Evolutionary conservation across 2,329 filamentous ascomycete species (phyloP).

Genomic region (Fusarium virguliforme): DNA sequence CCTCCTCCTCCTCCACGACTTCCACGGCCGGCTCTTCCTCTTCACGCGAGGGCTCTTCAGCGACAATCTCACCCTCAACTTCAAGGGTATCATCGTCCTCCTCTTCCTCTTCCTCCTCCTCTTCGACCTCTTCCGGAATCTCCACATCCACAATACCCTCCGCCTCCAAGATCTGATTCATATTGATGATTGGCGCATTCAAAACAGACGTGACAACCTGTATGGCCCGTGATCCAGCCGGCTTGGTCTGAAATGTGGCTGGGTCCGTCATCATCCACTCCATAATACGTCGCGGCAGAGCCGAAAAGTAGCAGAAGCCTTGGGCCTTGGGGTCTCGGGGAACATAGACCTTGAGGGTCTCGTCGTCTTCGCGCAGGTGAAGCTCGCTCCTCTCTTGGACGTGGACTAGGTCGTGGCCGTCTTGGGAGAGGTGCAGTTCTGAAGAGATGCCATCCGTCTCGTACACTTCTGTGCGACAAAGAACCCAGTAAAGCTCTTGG

Average conservation of each 20-base stretch:
- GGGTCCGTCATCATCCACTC: conserved; percentile 57
- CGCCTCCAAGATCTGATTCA: conserved; percentile 38
- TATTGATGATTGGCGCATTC: conserved; percentile 38
- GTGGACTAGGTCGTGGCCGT: conserved; percentile 39
- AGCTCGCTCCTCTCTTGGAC: conserved; percentile 43
- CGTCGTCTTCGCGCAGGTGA: conserved; percentile 52
- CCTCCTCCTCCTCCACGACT: background rate
- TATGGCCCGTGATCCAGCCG: conserved; percentile 13
- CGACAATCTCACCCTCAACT: background rate
- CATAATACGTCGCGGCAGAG: conserved; percentile 51
- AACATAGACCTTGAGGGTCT: conserved; percentile 52
- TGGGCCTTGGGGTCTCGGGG: conserved; percentile 51
- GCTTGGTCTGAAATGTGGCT: conserved; percentile 18
- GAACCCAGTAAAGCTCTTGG: conserved; percentile 31
- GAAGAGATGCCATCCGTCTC: conserved; percentile 55
- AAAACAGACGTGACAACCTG: conserved; percentile 35
- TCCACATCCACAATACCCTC: conserved; percentile 43
- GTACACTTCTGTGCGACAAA: conserved; percentile 41
- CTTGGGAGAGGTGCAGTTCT: conserved; percentile 50
- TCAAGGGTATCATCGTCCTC: background rate
- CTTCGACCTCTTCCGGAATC: conserved; percentile 9
- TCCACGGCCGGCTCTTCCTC: background rate
- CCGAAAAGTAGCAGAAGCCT: conserved; percentile 50
- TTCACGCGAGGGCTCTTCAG: background rate
- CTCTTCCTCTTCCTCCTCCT: conserved; percentile 1